Evolutionary conservation across 129 eudicot species (phyloP), one percentile per base, ranked within the genome.

Genomic region (Ambrosia trifida): DNA sequence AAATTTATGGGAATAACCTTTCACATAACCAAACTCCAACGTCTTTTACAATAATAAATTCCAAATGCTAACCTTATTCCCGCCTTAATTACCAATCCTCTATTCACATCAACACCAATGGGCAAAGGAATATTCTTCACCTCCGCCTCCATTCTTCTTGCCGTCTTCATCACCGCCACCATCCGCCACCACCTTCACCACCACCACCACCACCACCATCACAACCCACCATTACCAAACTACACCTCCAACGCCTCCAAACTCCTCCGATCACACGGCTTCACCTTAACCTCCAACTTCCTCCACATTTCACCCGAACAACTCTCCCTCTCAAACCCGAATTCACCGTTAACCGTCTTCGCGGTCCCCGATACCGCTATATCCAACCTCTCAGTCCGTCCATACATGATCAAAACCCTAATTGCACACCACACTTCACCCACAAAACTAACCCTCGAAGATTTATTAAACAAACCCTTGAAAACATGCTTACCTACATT

Each of bases 221-320:
- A 58, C 63, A 7, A 64, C 72, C 38, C 67, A 28, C 47, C 68
- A 35, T 32, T 68, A 33, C 20, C 70, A 33, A 36, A n/a, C 44
- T 69, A 82, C 75, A 50, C 84, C 24, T 8, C 68, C 73, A 86
- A 80, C 82, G 87, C 93, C 72, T 79, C 96, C 50, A 70, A 17
- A 3, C 68, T 85, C 3, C 89, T 89, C 64, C 84, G 90, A 28
- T 53, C 68, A 76, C 84, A 82, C 46, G 90, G 90, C 28, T 89
- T 75, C 85, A 83, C 75, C 69, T 20, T 66, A 76, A 45, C 70
- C 24, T 87, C 92, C 66, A 86, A 92, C 63, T 85, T 89, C 78
- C 93, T 86, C 75, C 90, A 78, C 46, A 41, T 84, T 78, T 80
- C 90, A 12, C 94, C 94, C 9, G 86, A 84, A 0, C 83, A 84